A percentile compares a stretch with the other conserved stretches of the same genome.
Evolutionary conservation across 23 red algal genomes (phyloP).

Genomic region (Gracilaria caudata): DNA sequence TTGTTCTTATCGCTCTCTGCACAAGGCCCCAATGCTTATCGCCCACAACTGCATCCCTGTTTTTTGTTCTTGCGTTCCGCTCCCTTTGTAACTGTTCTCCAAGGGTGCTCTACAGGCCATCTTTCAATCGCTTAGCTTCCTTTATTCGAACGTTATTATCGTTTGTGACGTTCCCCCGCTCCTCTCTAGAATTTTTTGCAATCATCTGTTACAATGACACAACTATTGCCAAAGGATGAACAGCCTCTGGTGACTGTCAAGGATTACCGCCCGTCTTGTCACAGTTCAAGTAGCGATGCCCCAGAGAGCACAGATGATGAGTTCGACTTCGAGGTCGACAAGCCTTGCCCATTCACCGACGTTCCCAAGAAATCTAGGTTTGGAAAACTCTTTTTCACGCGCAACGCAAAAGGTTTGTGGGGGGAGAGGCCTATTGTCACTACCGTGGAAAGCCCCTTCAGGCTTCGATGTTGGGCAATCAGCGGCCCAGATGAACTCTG

Average conservation of each 20-base stretch:
- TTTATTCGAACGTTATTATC: too few relatives aligned
- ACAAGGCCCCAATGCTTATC: too few relatives aligned
- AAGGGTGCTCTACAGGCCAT: too few relatives aligned
- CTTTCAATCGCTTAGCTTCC: too few relatives aligned
- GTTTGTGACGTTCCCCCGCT: too few relatives aligned
- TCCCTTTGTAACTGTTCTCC: too few relatives aligned
- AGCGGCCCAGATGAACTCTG: conserved; percentile 6
- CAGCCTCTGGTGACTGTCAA: conserved; percentile 7
- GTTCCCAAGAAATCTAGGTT: neutral
- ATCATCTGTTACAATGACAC: too few relatives aligned
- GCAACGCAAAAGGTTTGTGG: neutral
- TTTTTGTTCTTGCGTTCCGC: too few relatives aligned
- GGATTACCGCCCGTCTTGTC: conserved; percentile 17
- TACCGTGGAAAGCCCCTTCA: neutral
- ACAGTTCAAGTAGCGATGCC: neutral
- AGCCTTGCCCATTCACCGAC: neutral
- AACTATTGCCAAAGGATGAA: neutral
- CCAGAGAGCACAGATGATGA: neutral
- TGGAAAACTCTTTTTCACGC: neutral
- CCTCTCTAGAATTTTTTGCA: too few relatives aligned
- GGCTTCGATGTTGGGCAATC: conserved; percentile 2
- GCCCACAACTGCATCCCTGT: too few relatives aligned
- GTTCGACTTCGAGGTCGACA: neutral
- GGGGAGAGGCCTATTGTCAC: conserved; percentile 1
- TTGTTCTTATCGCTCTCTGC: too few relatives aligned